A percentile compares a stretch with the other conserved stretches of the same genome.
These are phyloP conservation scores for Rostrohypoxylon terebratum DNA, from an alignment of 495 filamentous ascomycete species.

Conservation along the genomic window DNA sequence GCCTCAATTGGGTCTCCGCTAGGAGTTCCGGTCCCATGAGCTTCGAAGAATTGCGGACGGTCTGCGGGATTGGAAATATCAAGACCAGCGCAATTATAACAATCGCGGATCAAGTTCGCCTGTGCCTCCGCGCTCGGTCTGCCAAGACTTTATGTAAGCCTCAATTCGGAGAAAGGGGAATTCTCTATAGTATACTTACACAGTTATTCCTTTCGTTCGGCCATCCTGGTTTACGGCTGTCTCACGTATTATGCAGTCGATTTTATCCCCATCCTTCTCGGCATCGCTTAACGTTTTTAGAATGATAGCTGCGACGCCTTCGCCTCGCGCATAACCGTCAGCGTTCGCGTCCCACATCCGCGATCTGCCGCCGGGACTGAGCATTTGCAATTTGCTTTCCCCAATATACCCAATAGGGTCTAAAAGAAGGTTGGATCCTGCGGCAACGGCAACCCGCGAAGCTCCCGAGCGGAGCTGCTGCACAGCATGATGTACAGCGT, in stretches of 20 bases:
- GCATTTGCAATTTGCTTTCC: conserved; percentile 38
- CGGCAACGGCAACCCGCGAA: conserved; percentile 54
- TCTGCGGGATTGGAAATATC: conserved; percentile 53
- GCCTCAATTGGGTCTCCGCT: conserved; percentile 61
- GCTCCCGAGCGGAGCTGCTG: conserved; percentile 59
- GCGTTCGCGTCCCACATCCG: conserved; percentile 63
- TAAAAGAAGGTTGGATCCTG: conserved; percentile 56
- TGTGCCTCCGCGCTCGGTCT: conserved; percentile 64
- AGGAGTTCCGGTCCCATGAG: conserved; percentile 67
- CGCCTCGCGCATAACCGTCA: conserved; percentile 73
- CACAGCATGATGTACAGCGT: conserved; percentile 64
- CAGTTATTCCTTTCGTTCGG: conserved; percentile 57
- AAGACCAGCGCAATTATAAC: conserved; percentile 62
- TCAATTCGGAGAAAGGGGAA: background rate
- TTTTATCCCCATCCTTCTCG: conserved; percentile 54
- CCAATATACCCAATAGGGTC: conserved; percentile 50
- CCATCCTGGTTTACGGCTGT: conserved; percentile 65
- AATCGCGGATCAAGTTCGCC: conserved; percentile 60
- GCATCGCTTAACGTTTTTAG: conserved; percentile 65
- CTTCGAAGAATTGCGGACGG: conserved; percentile 60
- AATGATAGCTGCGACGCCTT: conserved; percentile 63
- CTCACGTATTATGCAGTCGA: conserved; percentile 65
- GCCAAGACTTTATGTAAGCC: background rate
- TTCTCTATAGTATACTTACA: conserved; percentile 16
- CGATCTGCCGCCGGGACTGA: conserved; percentile 48